Evolutionary conservation across 75 land plant genomes (phyloP).

Genomic region (Larix kaempferi): DNA sequence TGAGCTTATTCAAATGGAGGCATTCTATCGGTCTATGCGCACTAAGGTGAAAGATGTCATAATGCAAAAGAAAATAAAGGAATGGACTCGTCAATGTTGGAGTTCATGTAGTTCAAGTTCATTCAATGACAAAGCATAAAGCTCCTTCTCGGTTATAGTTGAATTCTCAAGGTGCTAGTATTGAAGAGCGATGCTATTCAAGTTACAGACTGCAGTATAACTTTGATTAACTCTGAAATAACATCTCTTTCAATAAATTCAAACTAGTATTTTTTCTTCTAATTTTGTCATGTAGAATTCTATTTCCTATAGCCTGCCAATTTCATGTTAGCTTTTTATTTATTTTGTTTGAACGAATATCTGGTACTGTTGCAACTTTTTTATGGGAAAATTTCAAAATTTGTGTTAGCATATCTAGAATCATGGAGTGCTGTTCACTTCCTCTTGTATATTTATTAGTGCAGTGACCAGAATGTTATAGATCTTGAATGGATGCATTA

Average conservation of each 20-base stretch:
- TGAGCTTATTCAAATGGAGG: slow-evolving; percentile 59
- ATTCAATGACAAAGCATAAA: slow-evolving; percentile 1
- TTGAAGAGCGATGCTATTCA: not conserved
- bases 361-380: too few relatives aligned
- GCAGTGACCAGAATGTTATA: too few relatives aligned
- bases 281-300: not conserved
- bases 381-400: too few relatives aligned
- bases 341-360: not conserved
- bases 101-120: slow-evolving; percentile 10
- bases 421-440: too few relatives aligned
- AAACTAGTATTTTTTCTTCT: not conserved
- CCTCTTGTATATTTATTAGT: too few relatives aligned
- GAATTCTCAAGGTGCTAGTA: not conserved
- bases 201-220: not conserved
- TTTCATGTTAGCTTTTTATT: not conserved
- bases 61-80: slow-evolving; percentile 60
- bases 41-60: slow-evolving; percentile 55
- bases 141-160: not conserved
- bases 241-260: not conserved
- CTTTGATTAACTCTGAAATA: not conserved
- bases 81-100: slow-evolving; percentile 42
- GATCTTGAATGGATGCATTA: too few relatives aligned
- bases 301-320: not conserved
- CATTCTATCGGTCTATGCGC: slow-evolving; percentile 59
- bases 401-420: too few relatives aligned